phyloP scores from a whole-genome alignment of 2,329 filamentous ascomycete species.

The Biscogniauxia marginata region DNA sequence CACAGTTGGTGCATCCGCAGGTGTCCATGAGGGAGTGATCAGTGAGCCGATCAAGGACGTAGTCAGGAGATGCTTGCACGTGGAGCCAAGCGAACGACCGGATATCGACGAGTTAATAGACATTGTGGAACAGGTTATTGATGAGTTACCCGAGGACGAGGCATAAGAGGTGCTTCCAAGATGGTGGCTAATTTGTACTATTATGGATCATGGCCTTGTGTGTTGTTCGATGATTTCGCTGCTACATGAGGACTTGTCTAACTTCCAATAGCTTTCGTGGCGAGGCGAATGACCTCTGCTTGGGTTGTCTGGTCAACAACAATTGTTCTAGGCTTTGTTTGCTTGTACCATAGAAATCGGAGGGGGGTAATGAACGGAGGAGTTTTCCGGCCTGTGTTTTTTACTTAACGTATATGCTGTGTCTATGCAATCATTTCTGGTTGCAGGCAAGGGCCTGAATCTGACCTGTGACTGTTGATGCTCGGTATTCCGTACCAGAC shows the following conservation, averaged over 20 bases:
- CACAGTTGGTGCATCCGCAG: constrained; percentile 32
- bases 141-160: constrained; percentile 32
- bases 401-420: not conserved
- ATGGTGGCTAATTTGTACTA: constrained; percentile 10
- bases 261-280: not conserved
- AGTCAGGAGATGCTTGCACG: constrained; percentile 79
- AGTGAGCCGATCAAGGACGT: constrained; percentile 83
- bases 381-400: not conserved
- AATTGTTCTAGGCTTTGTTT: not conserved
- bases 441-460: not conserved
- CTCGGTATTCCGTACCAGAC: not conserved
- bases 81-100: constrained; percentile 85
- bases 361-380: not conserved
- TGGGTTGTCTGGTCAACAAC: not conserved
- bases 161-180: constrained; percentile 11
- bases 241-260: not conserved
- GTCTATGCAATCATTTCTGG: not conserved
- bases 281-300: not conserved
- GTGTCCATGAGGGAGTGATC: constrained; percentile 54
- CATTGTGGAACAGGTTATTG: constrained; percentile 34
- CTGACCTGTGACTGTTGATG: not conserved
- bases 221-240: not conserved
- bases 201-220: constrained; percentile 15
- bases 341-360: not conserved
- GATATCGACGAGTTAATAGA: constrained; percentile 36